Evolutionary conservation across 371 early-diverging fungal species (phyloP).

Genomic region (Mycotypha africana): DNA sequence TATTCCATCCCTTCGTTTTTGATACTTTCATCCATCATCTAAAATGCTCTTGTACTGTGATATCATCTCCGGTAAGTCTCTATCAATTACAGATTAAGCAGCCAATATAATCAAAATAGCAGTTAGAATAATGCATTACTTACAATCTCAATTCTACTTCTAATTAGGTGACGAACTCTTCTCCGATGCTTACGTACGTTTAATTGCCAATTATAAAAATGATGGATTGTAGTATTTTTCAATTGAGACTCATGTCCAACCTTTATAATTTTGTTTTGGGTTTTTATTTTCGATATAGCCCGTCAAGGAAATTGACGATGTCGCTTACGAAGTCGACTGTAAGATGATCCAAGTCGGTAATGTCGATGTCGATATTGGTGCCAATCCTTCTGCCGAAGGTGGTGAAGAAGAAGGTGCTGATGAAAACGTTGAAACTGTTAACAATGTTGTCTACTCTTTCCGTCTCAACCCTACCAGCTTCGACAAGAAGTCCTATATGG

Average conservation of each 20-base stretch:
- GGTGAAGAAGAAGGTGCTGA: conserved; percentile 65
- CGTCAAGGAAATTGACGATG: conserved; percentile 62
- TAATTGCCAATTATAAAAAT: not conserved
- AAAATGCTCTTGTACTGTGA: conserved; percentile 47
- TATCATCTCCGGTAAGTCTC: conserved; percentile 31
- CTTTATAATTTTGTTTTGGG: not conserved
- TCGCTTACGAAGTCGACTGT: conserved; percentile 80
- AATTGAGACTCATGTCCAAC: not conserved
- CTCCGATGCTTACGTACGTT: conserved; percentile 80
- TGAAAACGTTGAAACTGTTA: conserved; percentile 56
- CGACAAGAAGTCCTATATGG: conserved; percentile 90
- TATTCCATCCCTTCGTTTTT: too few species aligned
- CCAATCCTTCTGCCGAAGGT: conserved; percentile 92
- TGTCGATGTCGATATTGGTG: conserved; percentile 88
- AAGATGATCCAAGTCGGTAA: conserved; percentile 59
- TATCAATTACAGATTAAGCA: not conserved
- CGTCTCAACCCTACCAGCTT: conserved; percentile 75
- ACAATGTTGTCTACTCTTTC: conserved; percentile 83
- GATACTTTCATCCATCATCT: conserved; percentile 39
- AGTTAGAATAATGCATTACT: too few species aligned
- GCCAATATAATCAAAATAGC: not conserved
- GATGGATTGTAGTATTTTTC: not conserved
- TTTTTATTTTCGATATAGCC: conserved; percentile 21
- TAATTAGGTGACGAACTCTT: conserved; percentile 80
- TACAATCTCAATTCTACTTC: not conserved